Conservation (phyloP, 208 protist genomes). For the Crithidia thermophila region DNA sequence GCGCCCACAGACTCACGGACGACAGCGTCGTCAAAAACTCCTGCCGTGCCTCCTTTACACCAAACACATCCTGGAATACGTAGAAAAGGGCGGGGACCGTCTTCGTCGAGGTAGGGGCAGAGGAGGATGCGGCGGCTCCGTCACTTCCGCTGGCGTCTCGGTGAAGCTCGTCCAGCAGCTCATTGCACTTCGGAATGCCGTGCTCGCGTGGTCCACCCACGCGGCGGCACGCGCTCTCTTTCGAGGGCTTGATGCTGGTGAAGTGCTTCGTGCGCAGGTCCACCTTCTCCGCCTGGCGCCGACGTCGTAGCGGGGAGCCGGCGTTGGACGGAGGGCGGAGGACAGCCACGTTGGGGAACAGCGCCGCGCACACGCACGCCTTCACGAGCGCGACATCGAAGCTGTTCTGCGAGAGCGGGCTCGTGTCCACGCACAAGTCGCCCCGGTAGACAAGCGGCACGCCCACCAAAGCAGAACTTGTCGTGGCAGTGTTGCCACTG, state of each 20-base stretch:
- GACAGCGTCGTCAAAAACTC: slow-evolving; percentile 81
- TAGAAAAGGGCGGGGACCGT: slow-evolving; percentile 68
- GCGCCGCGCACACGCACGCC: slow-evolving; percentile 73
- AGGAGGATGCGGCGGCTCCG: not conserved
- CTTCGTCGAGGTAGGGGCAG: not conserved
- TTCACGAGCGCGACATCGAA: slow-evolving; percentile 83
- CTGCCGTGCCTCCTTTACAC: slow-evolving; percentile 47
- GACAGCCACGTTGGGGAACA: slow-evolving; percentile 89
- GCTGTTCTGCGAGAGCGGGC: slow-evolving; percentile 60
- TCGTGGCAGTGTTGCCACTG: not conserved
- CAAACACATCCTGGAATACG: slow-evolving; percentile 81
- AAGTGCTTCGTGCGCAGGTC: slow-evolving; percentile 65
- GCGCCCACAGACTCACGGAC: slow-evolving; percentile 74
- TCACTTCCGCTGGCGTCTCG: not conserved
- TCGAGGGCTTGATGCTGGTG: slow-evolving; percentile 59
- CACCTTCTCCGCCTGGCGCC: slow-evolving; percentile 29
- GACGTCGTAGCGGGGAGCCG: slow-evolving; percentile 1
- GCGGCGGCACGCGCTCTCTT: slow-evolving; percentile 78
- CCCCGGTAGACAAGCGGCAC: slow-evolving; percentile 20
- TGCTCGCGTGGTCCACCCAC: slow-evolving; percentile 43
- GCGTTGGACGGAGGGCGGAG: slow-evolving; percentile 46
- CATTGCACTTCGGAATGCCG: slow-evolving; percentile 29
- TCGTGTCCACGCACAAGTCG: slow-evolving; percentile 60
- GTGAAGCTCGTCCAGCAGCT: slow-evolving; percentile 34
- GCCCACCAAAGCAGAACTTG: not conserved